These are phyloP conservation scores for Spergularia marina DNA, from an alignment of 148 eudicot species.

Conservation along the genomic window DNA sequence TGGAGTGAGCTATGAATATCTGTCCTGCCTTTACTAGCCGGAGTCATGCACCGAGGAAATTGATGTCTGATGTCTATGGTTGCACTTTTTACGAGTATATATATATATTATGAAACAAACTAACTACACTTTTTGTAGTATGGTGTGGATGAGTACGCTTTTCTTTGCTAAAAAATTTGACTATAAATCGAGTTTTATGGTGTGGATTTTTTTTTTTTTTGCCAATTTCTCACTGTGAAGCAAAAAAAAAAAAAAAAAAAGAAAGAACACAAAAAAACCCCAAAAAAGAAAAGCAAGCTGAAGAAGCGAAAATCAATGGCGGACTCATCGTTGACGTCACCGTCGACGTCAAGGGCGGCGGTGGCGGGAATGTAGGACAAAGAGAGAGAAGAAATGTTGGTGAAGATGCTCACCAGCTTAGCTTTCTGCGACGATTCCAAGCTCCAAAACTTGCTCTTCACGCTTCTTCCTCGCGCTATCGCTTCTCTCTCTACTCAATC, in stretches of 20 bases:
- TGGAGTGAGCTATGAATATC: too few relatives aligned
- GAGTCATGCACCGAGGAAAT: too few relatives aligned
- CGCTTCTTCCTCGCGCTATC: slow-evolving; percentile 75
- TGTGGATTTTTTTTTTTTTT: too few relatives aligned
- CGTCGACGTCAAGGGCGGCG: slow-evolving; percentile 9
- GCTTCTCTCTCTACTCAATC: slow-evolving; percentile 65
- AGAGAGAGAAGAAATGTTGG: slow-evolving; percentile 70
- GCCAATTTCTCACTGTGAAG: background rate
- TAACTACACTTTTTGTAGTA: too few relatives aligned
- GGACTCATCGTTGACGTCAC: slow-evolving; percentile 26
- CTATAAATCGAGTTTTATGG: too few relatives aligned
- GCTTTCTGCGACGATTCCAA: slow-evolving; percentile 89
- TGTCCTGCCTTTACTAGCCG: too few relatives aligned
- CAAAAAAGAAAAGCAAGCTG: background rate
- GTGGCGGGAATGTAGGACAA: slow-evolving; percentile 47
- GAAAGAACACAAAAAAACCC: background rate
- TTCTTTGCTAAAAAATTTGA: too few relatives aligned
- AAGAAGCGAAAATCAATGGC: slow-evolving; percentile 32
- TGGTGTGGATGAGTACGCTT: too few relatives aligned
- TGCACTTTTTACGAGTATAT: too few relatives aligned
- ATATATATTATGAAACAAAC: too few relatives aligned
- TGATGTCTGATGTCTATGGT: too few relatives aligned
- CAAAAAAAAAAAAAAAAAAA: background rate
- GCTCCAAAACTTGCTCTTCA: slow-evolving; percentile 69
- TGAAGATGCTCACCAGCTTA: slow-evolving; percentile 75